These are phyloP conservation scores for Dactylellina sp. DNA, from an alignment of 2,329 filamentous ascomycete species.

Conservation along the genomic window DNA sequence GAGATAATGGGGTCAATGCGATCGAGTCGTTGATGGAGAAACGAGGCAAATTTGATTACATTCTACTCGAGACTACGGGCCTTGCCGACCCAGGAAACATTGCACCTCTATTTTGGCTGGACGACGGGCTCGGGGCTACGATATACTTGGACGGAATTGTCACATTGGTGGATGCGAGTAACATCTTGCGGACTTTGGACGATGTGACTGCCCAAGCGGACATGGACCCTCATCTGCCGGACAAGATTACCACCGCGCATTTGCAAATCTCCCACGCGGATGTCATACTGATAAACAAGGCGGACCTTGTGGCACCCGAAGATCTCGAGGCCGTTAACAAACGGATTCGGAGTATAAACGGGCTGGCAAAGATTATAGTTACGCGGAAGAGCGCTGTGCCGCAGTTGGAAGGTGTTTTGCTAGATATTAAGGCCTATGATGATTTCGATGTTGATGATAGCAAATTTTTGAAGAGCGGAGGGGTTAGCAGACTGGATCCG, in stretches of 20 bases:
- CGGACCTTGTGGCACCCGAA: constrained; percentile 78
- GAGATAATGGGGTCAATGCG: constrained; percentile 90
- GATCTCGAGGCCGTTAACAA: constrained; percentile 77
- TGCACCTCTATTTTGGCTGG: constrained; percentile 96
- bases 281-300: constrained; percentile 93
- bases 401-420: constrained; percentile 82
- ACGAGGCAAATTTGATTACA: constrained; percentile 95
- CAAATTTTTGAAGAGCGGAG: constrained; percentile 72
- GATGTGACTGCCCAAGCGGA: constrained; percentile 68
- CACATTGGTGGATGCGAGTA: constrained; percentile 93
- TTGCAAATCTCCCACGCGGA: constrained; percentile 97
- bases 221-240: constrained; percentile 68
- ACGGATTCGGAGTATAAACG: constrained; percentile 86
- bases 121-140: constrained; percentile 91
- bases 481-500: constrained; percentile 87
- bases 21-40: constrained; percentile 97
- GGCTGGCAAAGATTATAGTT: constrained; percentile 82
- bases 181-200: constrained; percentile 84
- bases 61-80: constrained; percentile 94
- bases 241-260: constrained; percentile 79
- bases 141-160: constrained; percentile 98
- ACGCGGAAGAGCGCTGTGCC: constrained; percentile 85
- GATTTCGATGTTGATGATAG: constrained; percentile 69
- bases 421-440: constrained; percentile 94
- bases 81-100: constrained; percentile 95